Evolutionary conservation across 257 asterid species (phyloP), one percentile per base, ranked within the genome.

Genomic region (Marsdenia floribunda): DNA sequence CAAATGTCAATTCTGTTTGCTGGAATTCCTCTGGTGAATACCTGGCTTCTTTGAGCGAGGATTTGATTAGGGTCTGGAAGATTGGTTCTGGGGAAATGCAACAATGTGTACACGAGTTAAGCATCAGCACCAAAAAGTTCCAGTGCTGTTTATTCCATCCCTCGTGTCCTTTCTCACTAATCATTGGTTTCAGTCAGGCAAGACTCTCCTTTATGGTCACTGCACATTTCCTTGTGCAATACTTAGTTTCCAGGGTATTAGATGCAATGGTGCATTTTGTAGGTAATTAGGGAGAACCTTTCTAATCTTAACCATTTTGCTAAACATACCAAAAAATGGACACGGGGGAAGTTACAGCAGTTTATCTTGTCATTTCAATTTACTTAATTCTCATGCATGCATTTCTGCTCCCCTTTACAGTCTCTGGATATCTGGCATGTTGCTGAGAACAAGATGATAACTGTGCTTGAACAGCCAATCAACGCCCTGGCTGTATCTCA

Each of bases 351-450:
- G 0, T 60, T 4, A 24, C 37, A n/a, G 1, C 18, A 33, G 6
- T 47, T 3, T 16, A 21, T 35, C 18, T 19, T 16, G 46, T 42
- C 44, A 52, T 58, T 44, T 65, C 67, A 54, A 35, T 44, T 24
- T 50, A 57, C n/a, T 33, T 40, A 7, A 7, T 15, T 37, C 38
- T 37, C 38, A 26, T 29, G 10, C 12, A 53, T 10, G 24, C 19
- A n/a, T 37, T 70, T 68, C 46, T 46, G 19, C 11, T 74, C 71
- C 44, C 40, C 11, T 46, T 47, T 77, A 42, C 82, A 83, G 87
- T 78, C 81, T 46, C 75, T 83, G 81, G 87, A 83, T 77, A 79
- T 83, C 42, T 83, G 87, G 87, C 58, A 83, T 59, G 65, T 83
- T 81, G 73, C 85, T 35, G 87, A 78, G 64, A 78, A 80, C 78